Conservation (phyloP, 306 rosid species). For the Hippophae gyantsensis region DNA sequence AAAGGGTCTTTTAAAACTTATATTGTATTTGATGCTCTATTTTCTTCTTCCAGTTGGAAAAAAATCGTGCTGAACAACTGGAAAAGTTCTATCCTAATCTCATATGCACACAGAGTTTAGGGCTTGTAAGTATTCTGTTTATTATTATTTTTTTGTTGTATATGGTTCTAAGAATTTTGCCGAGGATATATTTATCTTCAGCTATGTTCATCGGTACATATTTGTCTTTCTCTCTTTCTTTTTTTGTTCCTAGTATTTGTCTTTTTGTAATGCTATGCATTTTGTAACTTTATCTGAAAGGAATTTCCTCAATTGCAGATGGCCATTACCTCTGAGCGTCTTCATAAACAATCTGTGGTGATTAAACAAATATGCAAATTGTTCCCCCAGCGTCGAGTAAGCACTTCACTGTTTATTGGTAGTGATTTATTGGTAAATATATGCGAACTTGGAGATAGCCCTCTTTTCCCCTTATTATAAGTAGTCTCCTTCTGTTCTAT, state of each 20-base stretch:
- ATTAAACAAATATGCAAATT: slow-evolving; percentile 87
- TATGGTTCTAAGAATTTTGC: slow-evolving; percentile 2
- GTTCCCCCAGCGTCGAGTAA: slow-evolving; percentile 90
- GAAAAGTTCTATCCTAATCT: slow-evolving; percentile 84
- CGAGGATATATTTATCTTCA: neutral
- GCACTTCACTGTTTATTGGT: slow-evolving; percentile 7
- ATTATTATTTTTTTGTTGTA: slow-evolving; percentile 9
- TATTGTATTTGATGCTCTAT: slow-evolving; percentile 12
- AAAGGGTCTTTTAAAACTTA: slow-evolving; percentile 2
- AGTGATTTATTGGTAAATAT: neutral
- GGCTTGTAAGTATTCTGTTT: slow-evolving; percentile 54
- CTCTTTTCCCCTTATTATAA: neutral
- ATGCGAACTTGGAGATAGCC: neutral
- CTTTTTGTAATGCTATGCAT: too few species aligned
- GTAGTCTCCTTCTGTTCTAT: neutral
- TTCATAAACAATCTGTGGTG: slow-evolving; percentile 81
- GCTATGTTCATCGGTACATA: slow-evolving; percentile 5
- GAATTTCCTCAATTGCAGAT: slow-evolving; percentile 38
- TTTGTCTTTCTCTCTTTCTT: slow-evolving; percentile 8
- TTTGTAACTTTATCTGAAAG: slow-evolving; percentile 9
- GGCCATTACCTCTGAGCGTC: slow-evolving; percentile 91
- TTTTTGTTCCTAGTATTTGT: too few species aligned
- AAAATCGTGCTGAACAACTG: slow-evolving; percentile 68
- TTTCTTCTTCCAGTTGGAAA: slow-evolving; percentile 61
- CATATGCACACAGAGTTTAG: slow-evolving; percentile 82